A percentile compares a stretch with the other conserved stretches of the same genome.
Evolutionary conservation across 1,139 yeast species (phyloP).

Genomic region (Candida freyschussii): DNA sequence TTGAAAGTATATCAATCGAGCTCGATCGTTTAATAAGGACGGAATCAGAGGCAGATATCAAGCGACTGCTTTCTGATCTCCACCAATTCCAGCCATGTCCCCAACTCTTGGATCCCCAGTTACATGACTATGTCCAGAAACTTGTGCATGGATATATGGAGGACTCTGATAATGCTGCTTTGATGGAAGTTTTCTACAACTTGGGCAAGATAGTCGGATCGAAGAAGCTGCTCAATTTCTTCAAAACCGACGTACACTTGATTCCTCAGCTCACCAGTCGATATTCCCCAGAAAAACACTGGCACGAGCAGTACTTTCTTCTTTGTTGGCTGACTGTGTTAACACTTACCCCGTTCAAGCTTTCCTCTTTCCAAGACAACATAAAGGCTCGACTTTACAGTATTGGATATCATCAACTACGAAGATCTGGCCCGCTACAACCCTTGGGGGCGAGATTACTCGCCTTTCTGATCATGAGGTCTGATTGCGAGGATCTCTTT

Average conservation of each 20-base stretch:
- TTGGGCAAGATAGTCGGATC: slow-evolving; percentile 64
- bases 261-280: slow-evolving; percentile 36
- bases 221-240: slow-evolving; percentile 52
- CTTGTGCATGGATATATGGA: slow-evolving; percentile 32
- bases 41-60: neutral
- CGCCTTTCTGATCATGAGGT: slow-evolving; percentile 28
- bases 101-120: slow-evolving; percentile 40
- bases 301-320: slow-evolving; percentile 58
- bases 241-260: slow-evolving; percentile 55
- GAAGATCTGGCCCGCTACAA: slow-evolving; percentile 43
- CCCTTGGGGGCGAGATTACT: slow-evolving; percentile 27
- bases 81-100: slow-evolving; percentile 56
- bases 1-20: slow-evolving; percentile 8
- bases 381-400: slow-evolving; percentile 35
- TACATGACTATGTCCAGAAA: slow-evolving; percentile 32
- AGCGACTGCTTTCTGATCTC: slow-evolving; percentile 22
- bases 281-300: slow-evolving; percentile 21
- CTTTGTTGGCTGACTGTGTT: slow-evolving; percentile 74
- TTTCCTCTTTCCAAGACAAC: slow-evolving; percentile 37
- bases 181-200: slow-evolving; percentile 42
- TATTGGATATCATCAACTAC: slow-evolving; percentile 32
- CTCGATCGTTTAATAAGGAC: slow-evolving; percentile 1
- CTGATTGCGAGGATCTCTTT: slow-evolving; percentile 16
- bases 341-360: slow-evolving; percentile 65
- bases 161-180: neutral